Conservation (phyloP, 345 rosid species). For the Moricandia moricandioides region DNA sequence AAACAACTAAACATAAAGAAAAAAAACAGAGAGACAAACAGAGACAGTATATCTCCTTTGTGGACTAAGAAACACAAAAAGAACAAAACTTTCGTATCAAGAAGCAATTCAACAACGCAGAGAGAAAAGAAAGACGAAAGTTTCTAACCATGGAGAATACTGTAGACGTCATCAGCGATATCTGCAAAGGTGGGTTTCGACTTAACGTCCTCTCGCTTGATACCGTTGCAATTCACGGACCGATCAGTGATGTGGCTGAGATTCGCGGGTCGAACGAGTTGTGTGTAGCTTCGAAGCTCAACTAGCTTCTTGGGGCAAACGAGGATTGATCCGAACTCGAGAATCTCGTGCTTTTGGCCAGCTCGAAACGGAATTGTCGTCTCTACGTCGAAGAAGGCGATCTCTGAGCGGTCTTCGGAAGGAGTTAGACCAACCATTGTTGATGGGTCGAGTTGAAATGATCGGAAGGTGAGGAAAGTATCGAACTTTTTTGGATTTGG, state of each 20-base stretch:
- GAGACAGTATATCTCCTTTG: background rate
- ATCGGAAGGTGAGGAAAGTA: conserved; percentile 1
- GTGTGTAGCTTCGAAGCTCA: conserved; percentile 64
- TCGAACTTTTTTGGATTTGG: background rate
- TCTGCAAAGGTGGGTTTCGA: conserved; percentile 58
- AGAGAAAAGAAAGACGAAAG: conserved; percentile 1
- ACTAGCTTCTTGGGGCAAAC: conserved; percentile 75
- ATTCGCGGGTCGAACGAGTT: conserved; percentile 67
- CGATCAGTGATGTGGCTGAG: conserved; percentile 49
- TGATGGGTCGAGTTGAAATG: background rate
- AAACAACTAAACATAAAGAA: too few species aligned
- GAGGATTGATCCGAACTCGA: conserved; percentile 87
- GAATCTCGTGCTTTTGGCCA: conserved; percentile 58
- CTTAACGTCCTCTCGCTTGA: conserved; percentile 52
- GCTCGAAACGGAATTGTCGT: conserved; percentile 66
- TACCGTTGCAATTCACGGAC: conserved; percentile 68
- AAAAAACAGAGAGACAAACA: background rate
- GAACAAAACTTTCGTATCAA: background rate
- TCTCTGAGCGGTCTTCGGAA: conserved; percentile 53
- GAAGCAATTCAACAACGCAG: background rate
- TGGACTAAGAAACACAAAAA: background rate
- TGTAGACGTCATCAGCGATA: conserved; percentile 67
- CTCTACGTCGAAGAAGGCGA: conserved; percentile 89
- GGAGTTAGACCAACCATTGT: conserved; percentile 32
- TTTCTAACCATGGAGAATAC: conserved; percentile 66